These are phyloP conservation scores for Leishmania arabica DNA, from an alignment of 208 protist genomes.

Conservation along the genomic window DNA sequence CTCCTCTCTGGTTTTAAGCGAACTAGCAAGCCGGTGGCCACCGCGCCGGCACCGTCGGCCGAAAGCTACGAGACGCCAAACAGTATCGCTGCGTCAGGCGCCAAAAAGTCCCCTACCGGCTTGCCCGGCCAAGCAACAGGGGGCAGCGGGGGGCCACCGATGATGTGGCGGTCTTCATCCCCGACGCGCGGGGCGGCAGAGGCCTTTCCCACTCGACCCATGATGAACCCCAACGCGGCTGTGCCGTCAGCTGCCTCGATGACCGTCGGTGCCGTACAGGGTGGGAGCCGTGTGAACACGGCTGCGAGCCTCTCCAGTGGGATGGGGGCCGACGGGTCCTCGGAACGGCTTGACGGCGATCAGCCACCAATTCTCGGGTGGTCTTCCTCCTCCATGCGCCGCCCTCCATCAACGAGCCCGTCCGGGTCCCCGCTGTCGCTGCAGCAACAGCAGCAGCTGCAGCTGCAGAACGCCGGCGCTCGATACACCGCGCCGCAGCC, in stretches of 20 bases:
- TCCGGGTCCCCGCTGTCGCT: conserved; percentile 6
- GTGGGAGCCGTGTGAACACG: conserved; percentile 10
- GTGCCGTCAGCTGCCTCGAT: background rate
- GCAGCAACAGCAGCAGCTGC: conserved; percentile 21
- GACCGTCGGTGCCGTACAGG: background rate
- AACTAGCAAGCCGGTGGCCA: background rate
- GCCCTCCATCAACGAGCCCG: conserved; percentile 16
- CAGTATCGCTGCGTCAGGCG: background rate
- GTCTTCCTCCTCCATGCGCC: conserved; percentile 28
- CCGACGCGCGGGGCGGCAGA: conserved; percentile 1
- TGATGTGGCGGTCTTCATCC: conserved; percentile 17
- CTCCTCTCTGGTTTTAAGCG: conserved; percentile 38
- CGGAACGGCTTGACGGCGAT: conserved; percentile 14
- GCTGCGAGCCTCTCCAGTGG: conserved; percentile 13
- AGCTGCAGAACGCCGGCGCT: conserved; percentile 10
- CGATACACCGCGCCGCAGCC: conserved; percentile 19
- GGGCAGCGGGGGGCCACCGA: conserved; percentile 2
- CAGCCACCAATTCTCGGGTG: conserved; percentile 29
- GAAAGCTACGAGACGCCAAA: conserved; percentile 18
- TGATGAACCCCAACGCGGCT: background rate
- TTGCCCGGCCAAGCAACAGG: background rate
- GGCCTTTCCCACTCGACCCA: conserved; percentile 16
- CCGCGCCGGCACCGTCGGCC: background rate
- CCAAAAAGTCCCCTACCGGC: background rate
- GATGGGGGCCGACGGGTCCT: background rate